Evolutionary conservation across 768 basidiomycete species (phyloP), one percentile per base, ranked within the genome.

Genomic region (Boletus barrowsii): DNA sequence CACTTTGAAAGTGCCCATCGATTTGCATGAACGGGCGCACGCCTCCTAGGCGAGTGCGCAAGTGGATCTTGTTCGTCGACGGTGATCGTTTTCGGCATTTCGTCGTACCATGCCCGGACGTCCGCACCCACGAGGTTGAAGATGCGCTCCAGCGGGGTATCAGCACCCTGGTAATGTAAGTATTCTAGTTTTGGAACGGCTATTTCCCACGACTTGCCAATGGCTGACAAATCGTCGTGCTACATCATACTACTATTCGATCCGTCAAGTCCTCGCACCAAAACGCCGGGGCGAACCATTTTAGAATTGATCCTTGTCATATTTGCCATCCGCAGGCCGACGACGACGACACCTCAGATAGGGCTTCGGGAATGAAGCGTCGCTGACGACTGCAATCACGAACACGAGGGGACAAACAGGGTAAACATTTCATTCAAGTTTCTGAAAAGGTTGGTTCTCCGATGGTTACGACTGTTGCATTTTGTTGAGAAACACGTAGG

Each of bases 221-320:
- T n/a, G n/a, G n/a, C n/a, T n/a, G n/a, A n/a, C n/a, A n/a, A n/a
- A n/a, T n/a, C n/a, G n/a, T n/a, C n/a, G n/a, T n/a, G n/a, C n/a
- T n/a, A n/a, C n/a, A n/a, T n/a, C n/a, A n/a, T n/a, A n/a, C n/a
- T n/a, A n/a, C n/a, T n/a, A n/a, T n/a, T n/a, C 89, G 95, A 62
- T 97, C 96, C 69, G 90, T 98, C 75, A 88, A 83, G 73, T 93
- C 90, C 29, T 95, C 92, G 0, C 95, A 99, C 71, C 90, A 91
- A 71, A 90, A 99, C 68, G 97, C 97, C 97, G 1, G 91, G 89
- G 33, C 80, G 97, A 50, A 93, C 93, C 0, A 62, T 98, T 10
- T 81, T 99, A 47, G 97, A 99, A 72, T 69, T 98, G 20, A 83
- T 96, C 47, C 82, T 99, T 35, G 68, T 94, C 50, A 76, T 91